Percentiles rank a stretch among this genome's conserved stretches.
Conservation (phyloP, 805 yeast genomes). For the Lachancea quebecensis region DNA sequence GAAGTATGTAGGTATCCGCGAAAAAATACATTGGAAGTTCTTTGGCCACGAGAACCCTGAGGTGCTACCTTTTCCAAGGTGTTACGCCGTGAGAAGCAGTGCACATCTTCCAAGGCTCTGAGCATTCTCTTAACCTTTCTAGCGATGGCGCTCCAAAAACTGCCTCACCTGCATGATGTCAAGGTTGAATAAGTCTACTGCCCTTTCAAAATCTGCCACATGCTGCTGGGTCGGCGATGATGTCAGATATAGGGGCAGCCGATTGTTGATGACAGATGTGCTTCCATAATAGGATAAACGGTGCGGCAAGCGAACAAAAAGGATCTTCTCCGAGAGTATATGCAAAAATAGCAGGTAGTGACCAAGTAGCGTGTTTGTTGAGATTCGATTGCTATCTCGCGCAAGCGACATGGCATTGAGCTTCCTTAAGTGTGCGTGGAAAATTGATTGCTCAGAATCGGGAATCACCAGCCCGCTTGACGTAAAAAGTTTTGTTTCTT, state of each 20-base stretch:
- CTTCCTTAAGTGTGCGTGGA: not conserved
- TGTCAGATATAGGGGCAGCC: conserved; percentile 19
- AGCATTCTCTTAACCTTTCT: conserved; percentile 50
- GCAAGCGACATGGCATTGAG: conserved; percentile 6
- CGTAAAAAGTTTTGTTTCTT: conserved; percentile 11
- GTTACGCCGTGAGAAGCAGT: conserved; percentile 65
- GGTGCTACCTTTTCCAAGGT: conserved; percentile 42
- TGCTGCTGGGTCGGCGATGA: conserved; percentile 13
- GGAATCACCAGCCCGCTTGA: conserved; percentile 11
- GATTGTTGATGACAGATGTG: conserved; percentile 19
- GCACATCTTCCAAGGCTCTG: conserved; percentile 43
- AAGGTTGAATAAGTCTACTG: conserved; percentile 18
- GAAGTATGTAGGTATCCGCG: too few species aligned
- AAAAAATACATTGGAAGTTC: too few species aligned
- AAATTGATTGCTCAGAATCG: not conserved
- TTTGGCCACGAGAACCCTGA: too few species aligned
- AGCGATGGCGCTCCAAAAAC: conserved; percentile 35
- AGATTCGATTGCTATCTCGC: conserved; percentile 7
- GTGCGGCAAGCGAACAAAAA: conserved; percentile 20
- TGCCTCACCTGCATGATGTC: conserved; percentile 24
- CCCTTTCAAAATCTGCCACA: conserved; percentile 12
- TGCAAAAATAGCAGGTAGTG: conserved; percentile 22
- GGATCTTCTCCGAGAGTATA: conserved; percentile 16
- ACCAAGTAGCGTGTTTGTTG: conserved; percentile 22
- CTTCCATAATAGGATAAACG: conserved; percentile 23